Evolutionary conservation across 208 protist species (phyloP).

Genomic region (Acanthamoeba triangularis): DNA sequence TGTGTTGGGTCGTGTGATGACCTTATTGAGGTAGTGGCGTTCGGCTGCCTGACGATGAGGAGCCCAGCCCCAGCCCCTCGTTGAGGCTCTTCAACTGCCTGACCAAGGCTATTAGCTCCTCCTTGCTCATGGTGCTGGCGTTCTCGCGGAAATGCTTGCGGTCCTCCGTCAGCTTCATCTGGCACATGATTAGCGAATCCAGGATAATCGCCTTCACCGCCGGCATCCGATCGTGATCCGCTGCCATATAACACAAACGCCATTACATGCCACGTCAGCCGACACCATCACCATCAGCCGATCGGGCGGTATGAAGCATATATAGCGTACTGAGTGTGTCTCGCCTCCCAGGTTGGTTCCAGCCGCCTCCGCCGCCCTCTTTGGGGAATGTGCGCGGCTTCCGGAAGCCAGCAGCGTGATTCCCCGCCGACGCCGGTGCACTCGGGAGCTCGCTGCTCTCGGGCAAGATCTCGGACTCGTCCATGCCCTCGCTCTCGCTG

Average conservation of each 20-base stretch:
- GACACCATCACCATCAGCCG: neutral
- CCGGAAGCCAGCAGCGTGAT: neutral
- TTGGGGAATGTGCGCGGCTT: neutral
- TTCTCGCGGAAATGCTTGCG: neutral
- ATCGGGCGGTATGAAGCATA: no score
- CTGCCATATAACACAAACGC: neutral
- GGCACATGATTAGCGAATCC: neutral
- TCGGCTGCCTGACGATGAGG: neutral
- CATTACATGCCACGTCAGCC: no score
- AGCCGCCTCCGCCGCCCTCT: neutral
- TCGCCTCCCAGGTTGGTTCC: neutral
- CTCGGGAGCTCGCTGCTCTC: neutral
- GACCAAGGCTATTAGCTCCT: neutral
- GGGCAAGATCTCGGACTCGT: slow-evolving; percentile 25
- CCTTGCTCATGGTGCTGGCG: neutral
- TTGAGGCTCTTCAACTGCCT: neutral
- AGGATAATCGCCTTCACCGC: neutral
- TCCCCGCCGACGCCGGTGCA: neutral
- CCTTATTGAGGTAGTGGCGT: no score
- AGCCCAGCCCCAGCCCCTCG: neutral
- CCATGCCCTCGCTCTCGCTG: neutral
- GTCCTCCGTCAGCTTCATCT: neutral
- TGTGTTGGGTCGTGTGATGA: no score
- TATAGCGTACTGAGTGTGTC: neutral
- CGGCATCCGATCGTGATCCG: neutral